Base-by-base conservation (phyloP, 495 filamentous ascomycete genomes). In the Penicillium tannophilum region DNA sequence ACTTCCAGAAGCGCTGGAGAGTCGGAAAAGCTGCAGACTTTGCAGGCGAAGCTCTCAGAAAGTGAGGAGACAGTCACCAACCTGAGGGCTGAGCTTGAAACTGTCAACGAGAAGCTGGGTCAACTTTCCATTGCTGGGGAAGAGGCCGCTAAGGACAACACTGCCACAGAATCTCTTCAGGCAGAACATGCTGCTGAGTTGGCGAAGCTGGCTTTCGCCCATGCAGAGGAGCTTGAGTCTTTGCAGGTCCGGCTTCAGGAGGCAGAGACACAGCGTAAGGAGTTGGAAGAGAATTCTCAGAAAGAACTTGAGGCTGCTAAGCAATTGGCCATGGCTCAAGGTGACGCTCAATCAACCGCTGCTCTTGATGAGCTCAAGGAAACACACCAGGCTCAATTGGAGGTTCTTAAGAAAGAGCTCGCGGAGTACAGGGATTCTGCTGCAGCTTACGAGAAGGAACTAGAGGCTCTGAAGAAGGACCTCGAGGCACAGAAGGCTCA, bases 261-360 rank as follows among this genome's bases (percentile, higher is more conserved):
- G 48, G 73, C 75, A 0, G 75, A 81, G 44, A 46, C 60, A n/a
- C 67, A 70, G 50, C 71, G 70, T 10, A 76, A 77, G 49, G 73
- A 77, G 20, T 48, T 76, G 24, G 78, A 76, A 59, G 73, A 76
- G 33, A 74, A 68, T 44, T 74, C 73, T 7, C 58, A 72, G 16
- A 71, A 74, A 51, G 75, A 79, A 20, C 52, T 79, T 12, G 76
- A 79, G 41, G 75, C 73, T 17, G 76, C 76, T 20, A 72, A 72
- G 24, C 67, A 76, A 36, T 63, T 67, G 2, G 76, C 76, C 1
- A 46, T 67, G 7, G 67, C 70, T 17, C 63, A 76, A 26, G 75
- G 75, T 6, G 76, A 77, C 45, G 68, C 71, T 24, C 60, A 75
- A 54, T 62, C 67, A 10, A 69, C 69, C 7, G 60, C 70, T 2